phyloP scores from a whole-genome alignment of 2,329 filamentous ascomycete genomes.

The Camillea tinctor region DNA sequence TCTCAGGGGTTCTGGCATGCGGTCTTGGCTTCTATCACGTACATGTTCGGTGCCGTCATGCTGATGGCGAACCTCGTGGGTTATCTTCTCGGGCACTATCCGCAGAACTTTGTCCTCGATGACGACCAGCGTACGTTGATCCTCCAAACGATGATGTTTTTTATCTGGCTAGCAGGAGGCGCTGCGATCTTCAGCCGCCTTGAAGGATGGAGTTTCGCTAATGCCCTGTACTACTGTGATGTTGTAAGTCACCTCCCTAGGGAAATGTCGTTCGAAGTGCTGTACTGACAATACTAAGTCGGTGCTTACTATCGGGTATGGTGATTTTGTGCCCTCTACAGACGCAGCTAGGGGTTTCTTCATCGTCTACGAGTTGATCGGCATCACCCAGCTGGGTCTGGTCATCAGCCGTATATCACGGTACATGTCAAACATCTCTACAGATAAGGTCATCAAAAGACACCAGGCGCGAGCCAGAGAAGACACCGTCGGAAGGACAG shows the following conservation, averaged over 20 bases:
- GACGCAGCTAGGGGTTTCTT: slow-evolving; percentile 3
- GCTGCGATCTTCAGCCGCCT: slow-evolving; percentile 5
- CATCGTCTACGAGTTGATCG: slow-evolving; percentile 8
- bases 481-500: slow-evolving; percentile 2
- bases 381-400: slow-evolving; percentile 8
- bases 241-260: neutral
- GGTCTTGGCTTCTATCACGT: slow-evolving; percentile 7
- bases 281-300: neutral
- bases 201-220: slow-evolving; percentile 6
- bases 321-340: slow-evolving; percentile 2
- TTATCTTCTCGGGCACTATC: slow-evolving; percentile 8
- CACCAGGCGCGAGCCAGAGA: slow-evolving; percentile 6
- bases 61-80: slow-evolving; percentile 6
- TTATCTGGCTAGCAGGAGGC: slow-evolving; percentile 7
- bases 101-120: slow-evolving; percentile 6
- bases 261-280: neutral
- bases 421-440: slow-evolving; percentile 6
- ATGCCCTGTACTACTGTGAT: slow-evolving; percentile 9
- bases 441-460: slow-evolving; percentile 7
- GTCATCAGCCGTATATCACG: slow-evolving; percentile 10
- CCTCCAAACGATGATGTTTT: slow-evolving; percentile 11
- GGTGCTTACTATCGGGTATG: slow-evolving; percentile 10
- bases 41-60: slow-evolving; percentile 7
- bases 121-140: slow-evolving; percentile 10
- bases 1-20: slow-evolving; percentile 10